Base-by-base conservation (phyloP, 1,284 basidiomycete genomes). In the Heterobasidion irregulare region DNA sequence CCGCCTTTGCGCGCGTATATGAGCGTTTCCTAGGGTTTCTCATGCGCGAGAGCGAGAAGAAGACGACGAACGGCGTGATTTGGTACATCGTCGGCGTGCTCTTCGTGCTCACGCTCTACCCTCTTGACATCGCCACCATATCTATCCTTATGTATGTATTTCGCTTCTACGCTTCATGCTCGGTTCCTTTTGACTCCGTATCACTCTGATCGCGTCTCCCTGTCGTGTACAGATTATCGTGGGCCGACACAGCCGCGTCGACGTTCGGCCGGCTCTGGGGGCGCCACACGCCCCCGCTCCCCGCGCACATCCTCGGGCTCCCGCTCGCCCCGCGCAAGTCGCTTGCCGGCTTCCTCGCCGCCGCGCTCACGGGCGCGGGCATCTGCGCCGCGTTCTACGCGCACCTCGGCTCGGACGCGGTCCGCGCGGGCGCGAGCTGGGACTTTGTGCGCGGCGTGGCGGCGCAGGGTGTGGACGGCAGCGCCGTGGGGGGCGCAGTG, bases 231-330 rank as follows among this genome's bases (percentile, higher is more conserved):
- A 95, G 92, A 59, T 84, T 99, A 47, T 95, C 94, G 33, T 98
- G 96, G 92, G 94, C 93, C 3, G 96, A 99, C 72, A 98, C 96
- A 0, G 84, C 92, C 13, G 96, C 96, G 0, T 97, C 94, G 3
- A 94, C 93, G 6, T 78, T 98, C 59, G 96, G 96, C 45, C 86
- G 96, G 26, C 75, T 94, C 45, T 94, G 85, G 69, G 94, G 94
- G 18, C 73, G 76, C 12, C 75, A 78, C 60, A 96, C 94, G 0
- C 83, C 86, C 1, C 83, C 79, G 8, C 84, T 98, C 1, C 90
- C 89, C 1, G 67, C 71, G 15, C 78, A 81, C 16, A 56, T 87
- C 51, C 68, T 89, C 35, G 73, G 76, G 4, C 75, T 93, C 16
- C 90, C 90, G 0, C 80, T 95, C 54, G 91, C 92, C 0, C 80